These are phyloP conservation scores for Fraxinus floribunda DNA, from an alignment of 305 asterid species.

Conservation along the genomic window DNA sequence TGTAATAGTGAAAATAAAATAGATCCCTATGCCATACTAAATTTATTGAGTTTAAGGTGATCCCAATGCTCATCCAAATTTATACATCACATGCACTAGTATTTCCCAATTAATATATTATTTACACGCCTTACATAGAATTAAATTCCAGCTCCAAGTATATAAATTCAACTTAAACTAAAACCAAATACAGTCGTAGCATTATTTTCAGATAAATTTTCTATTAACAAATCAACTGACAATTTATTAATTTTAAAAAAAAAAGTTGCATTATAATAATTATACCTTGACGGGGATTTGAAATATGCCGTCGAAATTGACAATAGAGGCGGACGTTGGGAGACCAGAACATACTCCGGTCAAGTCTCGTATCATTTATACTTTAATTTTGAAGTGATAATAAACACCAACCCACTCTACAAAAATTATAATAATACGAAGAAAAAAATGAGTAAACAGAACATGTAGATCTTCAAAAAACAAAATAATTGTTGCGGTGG, in stretches of 20 bases:
- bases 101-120: not conserved
- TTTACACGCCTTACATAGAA: not conserved
- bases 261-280: not conserved
- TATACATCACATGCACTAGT: not conserved
- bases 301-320: slow-evolving; percentile 27
- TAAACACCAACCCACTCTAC: not conserved
- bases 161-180: not conserved
- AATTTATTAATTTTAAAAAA: not conserved
- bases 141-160: not conserved
- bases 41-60: not conserved
- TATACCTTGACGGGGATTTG: slow-evolving; percentile 29
- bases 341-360: slow-evolving; percentile 21
- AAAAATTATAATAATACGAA: not conserved
- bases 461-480: not conserved
- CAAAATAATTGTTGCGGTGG: not conserved
- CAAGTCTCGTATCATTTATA: slow-evolving; percentile 28
- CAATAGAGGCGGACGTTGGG: slow-evolving; percentile 23
- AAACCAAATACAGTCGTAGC: not conserved
- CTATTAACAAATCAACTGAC: not conserved
- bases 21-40: not conserved
- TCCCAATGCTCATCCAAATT: not conserved
- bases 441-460: not conserved
- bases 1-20: not conserved
- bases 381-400: not conserved
- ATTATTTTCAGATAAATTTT: not conserved